Base-by-base conservation (phyloP, 2,329 filamentous ascomycete species). In the Penicillium corylophilum region DNA sequence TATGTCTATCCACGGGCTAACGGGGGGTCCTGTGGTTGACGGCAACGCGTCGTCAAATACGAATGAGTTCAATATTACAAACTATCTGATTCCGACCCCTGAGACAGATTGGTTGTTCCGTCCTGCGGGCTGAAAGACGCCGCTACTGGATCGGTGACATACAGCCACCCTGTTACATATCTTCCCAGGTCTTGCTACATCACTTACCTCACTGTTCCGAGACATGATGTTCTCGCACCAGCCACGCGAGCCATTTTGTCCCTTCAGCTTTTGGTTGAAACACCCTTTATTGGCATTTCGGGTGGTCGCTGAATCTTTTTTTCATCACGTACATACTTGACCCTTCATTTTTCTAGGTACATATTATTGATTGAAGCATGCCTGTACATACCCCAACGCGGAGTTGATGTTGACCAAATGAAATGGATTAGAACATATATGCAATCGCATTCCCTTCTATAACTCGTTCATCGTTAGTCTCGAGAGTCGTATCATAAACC, bases 31-130 rank as follows among this genome's bases (percentile, higher is more conserved):
- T 1, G 56, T 61, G 18, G 59, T 63, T 26, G 64, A 62, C 35
- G 56, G 55, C 2, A 42, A 50, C 8, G 18, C 60, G 7, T 33
- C 60, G 4, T 49, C 60, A 2, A 66, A 64, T 41, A 47, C 60
- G 16, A 74, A 75, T 28, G 69, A 73, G 51, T 73, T 74, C 48
- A 75, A 76, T 54, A 76, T 76, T 28, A 76, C 73, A 2, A 74
- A 76, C 48, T 77, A 77, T 55, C 51, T 76, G 39, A 71, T 77
- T 12, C 74, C 74, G 3, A 77, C 74, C 2, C 74, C 74, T 0
- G 74, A 77, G 52, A 75, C 72, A 13, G 74, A 77, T 60, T 77
- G 74, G 74, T 55, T 77, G 7, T 74, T 75, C 48, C 65, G 66
- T 2, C 62, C 68, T 8, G 61, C 53, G 8, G 54, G 54, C 18